phyloP scores from a whole-genome alignment of 352 stramenopile genomes.

The Aphanomyces stellatus region DNA sequence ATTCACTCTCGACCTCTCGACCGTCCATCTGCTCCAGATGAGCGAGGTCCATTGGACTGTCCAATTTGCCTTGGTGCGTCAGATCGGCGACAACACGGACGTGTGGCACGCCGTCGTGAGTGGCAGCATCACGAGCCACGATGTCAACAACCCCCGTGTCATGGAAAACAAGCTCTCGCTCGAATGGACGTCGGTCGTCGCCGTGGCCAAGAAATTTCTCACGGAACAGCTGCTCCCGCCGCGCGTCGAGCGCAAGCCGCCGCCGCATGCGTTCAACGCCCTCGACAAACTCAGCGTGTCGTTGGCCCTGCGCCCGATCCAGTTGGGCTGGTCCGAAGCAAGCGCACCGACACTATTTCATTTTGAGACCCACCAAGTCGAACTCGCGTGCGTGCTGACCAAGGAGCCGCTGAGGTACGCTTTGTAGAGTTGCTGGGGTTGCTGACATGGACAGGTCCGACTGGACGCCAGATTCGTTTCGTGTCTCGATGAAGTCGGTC shows the following conservation, averaged over 20 bases:
- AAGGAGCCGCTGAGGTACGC: not conserved
- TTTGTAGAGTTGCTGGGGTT: not conserved
- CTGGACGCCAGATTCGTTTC: not conserved
- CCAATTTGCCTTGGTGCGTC: not conserved
- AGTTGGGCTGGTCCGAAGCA: constrained; percentile 6
- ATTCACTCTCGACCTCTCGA: not conserved
- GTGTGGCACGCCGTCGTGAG: not conserved
- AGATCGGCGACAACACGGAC: not conserved
- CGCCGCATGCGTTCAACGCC: not conserved
- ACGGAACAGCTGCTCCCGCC: not conserved
- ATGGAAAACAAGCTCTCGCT: constrained; percentile 4
- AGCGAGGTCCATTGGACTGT: not conserved
- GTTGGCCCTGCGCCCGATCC: not conserved
- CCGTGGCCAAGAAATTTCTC: not conserved
- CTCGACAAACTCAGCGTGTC: not conserved
- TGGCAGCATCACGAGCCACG: not conserved
- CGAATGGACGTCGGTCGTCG: not conserved
- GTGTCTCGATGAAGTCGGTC: not conserved
- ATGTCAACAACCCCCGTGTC: not conserved
- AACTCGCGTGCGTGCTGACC: not conserved
- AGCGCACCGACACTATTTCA: not conserved
- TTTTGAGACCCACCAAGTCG: constrained; percentile 2
- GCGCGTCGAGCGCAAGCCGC: not conserved
- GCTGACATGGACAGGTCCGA: not conserved
- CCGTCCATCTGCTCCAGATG: not conserved